phyloP scores from a whole-genome alignment of 1,284 basidiomycete species.

The Irpex sp. region DNA sequence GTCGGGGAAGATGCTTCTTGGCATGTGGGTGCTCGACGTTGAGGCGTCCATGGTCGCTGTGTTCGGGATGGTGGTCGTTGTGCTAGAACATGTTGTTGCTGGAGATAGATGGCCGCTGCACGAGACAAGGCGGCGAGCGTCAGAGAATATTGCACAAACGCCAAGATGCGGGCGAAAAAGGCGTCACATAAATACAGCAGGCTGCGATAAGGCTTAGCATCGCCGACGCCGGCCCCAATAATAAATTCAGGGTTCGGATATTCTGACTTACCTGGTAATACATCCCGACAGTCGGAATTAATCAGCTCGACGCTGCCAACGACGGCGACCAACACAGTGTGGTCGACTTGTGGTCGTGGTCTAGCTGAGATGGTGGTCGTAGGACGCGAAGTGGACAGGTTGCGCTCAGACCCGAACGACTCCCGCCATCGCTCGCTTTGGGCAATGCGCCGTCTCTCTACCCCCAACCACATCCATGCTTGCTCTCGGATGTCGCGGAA shows the following conservation, averaged over 20 bases:
- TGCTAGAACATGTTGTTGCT: neutral
- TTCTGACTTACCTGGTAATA: neutral
- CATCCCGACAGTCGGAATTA: neutral
- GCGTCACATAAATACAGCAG: neutral
- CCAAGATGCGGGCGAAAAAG: neutral
- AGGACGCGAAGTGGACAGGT: neutral
- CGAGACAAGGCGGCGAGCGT: neutral
- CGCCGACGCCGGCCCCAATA: neutral
- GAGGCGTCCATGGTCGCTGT: neutral
- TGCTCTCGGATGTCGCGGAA: slow-evolving; percentile 4
- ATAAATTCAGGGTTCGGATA: neutral
- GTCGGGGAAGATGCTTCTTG: slow-evolving; percentile 16
- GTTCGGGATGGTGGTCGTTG: neutral
- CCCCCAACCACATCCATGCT: neutral
- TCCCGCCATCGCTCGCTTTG: neutral
- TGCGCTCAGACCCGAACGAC: neutral
- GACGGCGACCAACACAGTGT: neutral
- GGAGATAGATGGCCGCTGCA: neutral
- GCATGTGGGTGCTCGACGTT: slow-evolving; percentile 8
- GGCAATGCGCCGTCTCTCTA: neutral
- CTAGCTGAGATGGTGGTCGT: neutral
- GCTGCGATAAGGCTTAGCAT: neutral
- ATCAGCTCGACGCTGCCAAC: neutral
- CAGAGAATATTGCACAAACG: neutral
- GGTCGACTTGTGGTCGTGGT: neutral